Evolutionary conservation across 306 rosid genomes (phyloP).

Genomic region (Corylus americana): DNA sequence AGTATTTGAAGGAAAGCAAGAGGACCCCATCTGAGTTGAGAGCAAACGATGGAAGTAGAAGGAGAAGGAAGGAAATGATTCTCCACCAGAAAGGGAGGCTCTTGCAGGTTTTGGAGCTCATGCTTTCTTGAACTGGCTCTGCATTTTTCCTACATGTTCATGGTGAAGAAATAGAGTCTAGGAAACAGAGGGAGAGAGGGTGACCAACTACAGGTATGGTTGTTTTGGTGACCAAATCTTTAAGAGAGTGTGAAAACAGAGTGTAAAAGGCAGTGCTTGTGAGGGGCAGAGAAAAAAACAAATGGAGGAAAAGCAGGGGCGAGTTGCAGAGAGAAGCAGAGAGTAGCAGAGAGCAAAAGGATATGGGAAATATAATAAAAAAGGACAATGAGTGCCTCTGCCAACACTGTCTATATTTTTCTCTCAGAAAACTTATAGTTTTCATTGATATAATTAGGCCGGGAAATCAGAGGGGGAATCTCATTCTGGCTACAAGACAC

Average conservation of each 20-base stretch:
- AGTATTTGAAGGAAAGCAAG: conserved; percentile 73
- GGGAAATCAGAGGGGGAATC: conserved; percentile 38
- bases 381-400: conserved; percentile 15
- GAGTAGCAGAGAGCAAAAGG: conserved; percentile 24
- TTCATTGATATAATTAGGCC: conserved; percentile 14
- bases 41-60: conserved; percentile 39
- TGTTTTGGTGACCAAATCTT: conserved; percentile 70
- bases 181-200: conserved; percentile 49
- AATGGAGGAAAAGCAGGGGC: conserved; percentile 15
- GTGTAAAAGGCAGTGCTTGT: background rate
- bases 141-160: conserved; percentile 47
- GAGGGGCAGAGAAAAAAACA: conserved; percentile 12
- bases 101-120: conserved; percentile 35
- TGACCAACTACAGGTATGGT: conserved; percentile 47
- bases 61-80: conserved; percentile 31
- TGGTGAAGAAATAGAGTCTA: conserved; percentile 43
- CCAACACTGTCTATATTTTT: conserved; percentile 25
- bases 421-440: conserved; percentile 13
- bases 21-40: conserved; percentile 70
- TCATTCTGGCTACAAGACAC: conserved; percentile 42
- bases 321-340: conserved; percentile 27
- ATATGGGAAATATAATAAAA: conserved; percentile 29
- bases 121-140: conserved; percentile 33
- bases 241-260: background rate
- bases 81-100: conserved; percentile 44